Conservation (phyloP, 495 filamentous ascomycete genomes). For the Penicillium cosmopolitanum region DNA sequence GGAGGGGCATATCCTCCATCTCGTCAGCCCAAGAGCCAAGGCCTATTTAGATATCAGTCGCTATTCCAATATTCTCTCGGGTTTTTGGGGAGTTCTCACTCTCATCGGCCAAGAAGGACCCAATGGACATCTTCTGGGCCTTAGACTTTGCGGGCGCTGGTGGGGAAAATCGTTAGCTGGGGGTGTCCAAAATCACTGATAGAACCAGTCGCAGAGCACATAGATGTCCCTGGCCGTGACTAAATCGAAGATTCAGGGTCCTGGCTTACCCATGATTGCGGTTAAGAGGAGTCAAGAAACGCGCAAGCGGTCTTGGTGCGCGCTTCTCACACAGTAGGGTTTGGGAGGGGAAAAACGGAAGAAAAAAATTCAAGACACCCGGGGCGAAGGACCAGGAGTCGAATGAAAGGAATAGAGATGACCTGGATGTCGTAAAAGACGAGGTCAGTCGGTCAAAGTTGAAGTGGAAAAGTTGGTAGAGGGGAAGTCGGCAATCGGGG, state of each 20-base stretch:
- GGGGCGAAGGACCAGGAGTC: slow-evolving; percentile 20
- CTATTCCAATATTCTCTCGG: slow-evolving; percentile 21
- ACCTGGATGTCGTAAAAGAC: slow-evolving; percentile 21
- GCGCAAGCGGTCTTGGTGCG: slow-evolving; percentile 50
- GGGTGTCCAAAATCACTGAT: slow-evolving; percentile 6
- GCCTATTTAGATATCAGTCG: slow-evolving; percentile 58
- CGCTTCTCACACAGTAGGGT: slow-evolving; percentile 41
- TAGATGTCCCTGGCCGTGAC: not conserved
- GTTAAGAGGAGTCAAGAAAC: slow-evolving; percentile 47
- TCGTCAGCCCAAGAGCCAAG: slow-evolving; percentile 98
- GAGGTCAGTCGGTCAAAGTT: slow-evolving; percentile 20
- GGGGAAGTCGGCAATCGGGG: slow-evolving; percentile 40
- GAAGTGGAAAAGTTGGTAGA: slow-evolving; percentile 43
- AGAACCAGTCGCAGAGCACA: not conserved
- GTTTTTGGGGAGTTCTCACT: slow-evolving; percentile 56
- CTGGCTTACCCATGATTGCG: slow-evolving; percentile 87
- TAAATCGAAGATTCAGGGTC: not conserved
- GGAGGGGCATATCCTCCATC: slow-evolving; percentile 82
- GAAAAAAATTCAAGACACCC: slow-evolving; percentile 25
- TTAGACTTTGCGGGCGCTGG: slow-evolving; percentile 84
- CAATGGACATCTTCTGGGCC: slow-evolving; percentile 91
- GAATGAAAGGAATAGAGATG: slow-evolving; percentile 11
- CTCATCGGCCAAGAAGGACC: slow-evolving; percentile 85
- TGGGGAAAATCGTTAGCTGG: slow-evolving; percentile 20
- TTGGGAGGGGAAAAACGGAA: slow-evolving; percentile 20